A percentile compares a stretch with the other conserved stretches of the same genome.
Evolutionary conservation across 805 yeast genomes (phyloP).

Genomic region (Zygosaccharomyces bailii): DNA sequence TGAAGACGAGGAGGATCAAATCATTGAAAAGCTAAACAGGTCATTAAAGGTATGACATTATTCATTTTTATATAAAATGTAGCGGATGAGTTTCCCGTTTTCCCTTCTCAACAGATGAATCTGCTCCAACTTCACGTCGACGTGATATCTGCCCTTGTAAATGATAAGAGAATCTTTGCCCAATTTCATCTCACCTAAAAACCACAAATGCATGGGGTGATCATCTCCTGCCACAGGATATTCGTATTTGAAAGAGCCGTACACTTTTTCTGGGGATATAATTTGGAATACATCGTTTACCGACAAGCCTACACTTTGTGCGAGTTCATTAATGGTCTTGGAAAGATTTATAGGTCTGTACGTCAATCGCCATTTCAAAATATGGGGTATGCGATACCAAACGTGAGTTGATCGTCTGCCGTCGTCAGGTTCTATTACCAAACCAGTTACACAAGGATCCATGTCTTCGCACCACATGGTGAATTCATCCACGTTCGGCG

Average conservation of each 20-base stretch:
- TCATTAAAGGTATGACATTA: slow-evolving; percentile 14
- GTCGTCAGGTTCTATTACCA: slow-evolving; percentile 22
- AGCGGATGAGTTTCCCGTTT: slow-evolving; percentile 27
- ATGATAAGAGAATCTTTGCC: slow-evolving; percentile 24
- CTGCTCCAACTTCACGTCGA: slow-evolving; percentile 31
- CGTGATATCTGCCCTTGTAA: slow-evolving; percentile 33
- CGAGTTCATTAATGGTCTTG: slow-evolving; percentile 15
- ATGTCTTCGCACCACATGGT: slow-evolving; percentile 35
- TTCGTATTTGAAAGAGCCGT: slow-evolving; percentile 31
- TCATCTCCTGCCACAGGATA: slow-evolving; percentile 27
- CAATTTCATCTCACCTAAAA: slow-evolving; percentile 30
- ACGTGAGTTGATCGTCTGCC: slow-evolving; percentile 13
- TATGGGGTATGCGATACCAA: slow-evolving; percentile 29
- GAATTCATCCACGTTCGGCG: slow-evolving; percentile 22
- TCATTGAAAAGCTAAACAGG: slow-evolving; percentile 20
- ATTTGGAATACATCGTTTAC: slow-evolving; percentile 27
- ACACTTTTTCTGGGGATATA: slow-evolving; percentile 25
- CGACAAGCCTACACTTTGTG: slow-evolving; percentile 23
- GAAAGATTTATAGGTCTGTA: slow-evolving; percentile 25
- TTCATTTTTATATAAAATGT: slow-evolving; percentile 27
- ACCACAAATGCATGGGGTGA: slow-evolving; percentile 31
- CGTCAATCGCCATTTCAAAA: slow-evolving; percentile 29
- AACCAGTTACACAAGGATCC: slow-evolving; percentile 31
- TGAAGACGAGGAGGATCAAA: slow-evolving; percentile 31
- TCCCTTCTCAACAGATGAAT: slow-evolving; percentile 32